Evolutionary conservation across 352 stramenopile species (phyloP), one percentile per base, ranked within the genome.

Genomic region (Pythium chondricola): DNA sequence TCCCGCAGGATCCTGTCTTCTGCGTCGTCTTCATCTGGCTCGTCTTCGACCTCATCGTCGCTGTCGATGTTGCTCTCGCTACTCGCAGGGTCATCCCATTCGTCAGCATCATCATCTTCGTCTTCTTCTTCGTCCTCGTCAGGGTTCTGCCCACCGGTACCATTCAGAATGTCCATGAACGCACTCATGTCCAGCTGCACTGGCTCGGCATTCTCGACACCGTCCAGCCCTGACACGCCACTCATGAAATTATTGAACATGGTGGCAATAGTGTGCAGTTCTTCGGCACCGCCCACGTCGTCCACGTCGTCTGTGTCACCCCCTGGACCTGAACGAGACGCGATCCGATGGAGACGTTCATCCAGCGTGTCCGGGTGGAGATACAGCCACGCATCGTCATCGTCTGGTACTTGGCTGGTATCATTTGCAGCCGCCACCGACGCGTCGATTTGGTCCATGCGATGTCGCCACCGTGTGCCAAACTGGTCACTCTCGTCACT

Each of bases 361-460:
- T 93, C 82, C 6, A 93, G 47, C 11, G 67, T 74, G 31, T 93
- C 77, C 0, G 82, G 82, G 6, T 86, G 69, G 41, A 93, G 53
- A 24, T 87, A 83, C 47, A 93, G 35, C 82, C 82, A 93, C 37
- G 71, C 67, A n/a, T 90, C 71, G 22, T 88, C 73, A 45, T 93
- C 82, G 18, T 87, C 73, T 43, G 52, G 14, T 37, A 48, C 27
- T 25, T 36, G 13, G 7, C 41, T 22, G n/a, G n/a, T n/a, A 1
- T 56, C 29, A 18, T 35, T 17, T 29, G 10, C n/a, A 13, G 13
- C 38, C 14, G 25, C 24, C 16, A 52, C 46, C 11, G 76, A 25
- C n/a, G n/a, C n/a, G n/a, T n/a, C n/a, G 0, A 46, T 29, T 16
- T 68, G 52, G 8, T 84, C 68, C 0, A 93, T 72, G 13, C 55